Conservation (phyloP, 768 basidiomycete genomes). For the Hypholoma fasciculare region DNA sequence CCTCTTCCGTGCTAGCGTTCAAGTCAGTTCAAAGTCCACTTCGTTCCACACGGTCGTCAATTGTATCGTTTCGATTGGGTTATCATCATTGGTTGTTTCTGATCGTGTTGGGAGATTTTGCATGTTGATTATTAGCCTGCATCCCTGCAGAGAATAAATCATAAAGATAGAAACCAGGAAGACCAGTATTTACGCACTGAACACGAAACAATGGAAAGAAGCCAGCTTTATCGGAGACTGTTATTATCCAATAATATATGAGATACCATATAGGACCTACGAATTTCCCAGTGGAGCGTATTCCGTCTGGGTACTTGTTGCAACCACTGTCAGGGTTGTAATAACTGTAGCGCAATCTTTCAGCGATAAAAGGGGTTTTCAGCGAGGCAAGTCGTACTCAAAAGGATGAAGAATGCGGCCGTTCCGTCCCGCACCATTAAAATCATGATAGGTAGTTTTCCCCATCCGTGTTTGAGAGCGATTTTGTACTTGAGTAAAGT, state of each 20-base stretch:
- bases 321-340: constrained; percentile 20
- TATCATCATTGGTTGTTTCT: not conserved
- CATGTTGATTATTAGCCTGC: constrained; percentile 25
- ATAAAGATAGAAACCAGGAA: not conserved
- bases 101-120: constrained; percentile 10
- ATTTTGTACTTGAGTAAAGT: constrained; percentile 30
- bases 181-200: constrained; percentile 17
- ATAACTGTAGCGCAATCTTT: constrained; percentile 12
- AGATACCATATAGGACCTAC: constrained; percentile 10
- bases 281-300: constrained; percentile 26
- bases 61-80: constrained; percentile 9
- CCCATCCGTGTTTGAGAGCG: constrained; percentile 28
- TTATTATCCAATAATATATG: not conserved
- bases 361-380: not conserved
- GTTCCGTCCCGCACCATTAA: constrained; percentile 39
- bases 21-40: not conserved
- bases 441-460: constrained; percentile 30
- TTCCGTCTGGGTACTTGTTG: constrained; percentile 18
- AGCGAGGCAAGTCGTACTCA: constrained; percentile 24
- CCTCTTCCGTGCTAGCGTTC: not conserved
- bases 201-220: constrained; percentile 27
- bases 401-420: constrained; percentile 30
- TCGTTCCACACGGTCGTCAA: constrained; percentile 16
- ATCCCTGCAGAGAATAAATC: constrained; percentile 16
- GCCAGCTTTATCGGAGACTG: constrained; percentile 21